These are phyloP conservation scores for Thoreauomyces humboldtii DNA, from an alignment of 192 early-diverging fungal species.

Conservation along the genomic window DNA sequence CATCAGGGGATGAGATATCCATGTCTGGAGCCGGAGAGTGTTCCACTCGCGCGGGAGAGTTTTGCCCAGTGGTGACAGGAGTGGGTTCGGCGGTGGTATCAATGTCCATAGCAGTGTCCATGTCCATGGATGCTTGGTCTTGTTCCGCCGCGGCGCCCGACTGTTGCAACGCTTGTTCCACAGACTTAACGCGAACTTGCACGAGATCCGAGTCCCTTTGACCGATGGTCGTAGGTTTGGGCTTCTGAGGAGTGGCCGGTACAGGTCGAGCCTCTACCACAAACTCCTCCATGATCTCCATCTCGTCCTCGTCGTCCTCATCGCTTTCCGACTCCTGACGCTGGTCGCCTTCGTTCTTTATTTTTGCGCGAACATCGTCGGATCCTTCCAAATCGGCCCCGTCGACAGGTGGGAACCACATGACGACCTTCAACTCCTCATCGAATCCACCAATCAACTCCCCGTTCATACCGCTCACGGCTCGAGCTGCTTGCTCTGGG, in stretches of 20 bases:
- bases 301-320: constrained; percentile 23
- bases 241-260: background rate
- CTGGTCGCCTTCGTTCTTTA: background rate
- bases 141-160: background rate
- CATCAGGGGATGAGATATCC: too few relatives aligned
- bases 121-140: background rate
- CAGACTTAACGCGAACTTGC: background rate
- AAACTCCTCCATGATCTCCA: constrained; percentile 18
- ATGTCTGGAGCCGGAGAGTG: too few relatives aligned
- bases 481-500: constrained; percentile 2
- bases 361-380: background rate
- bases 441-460: constrained; percentile 21
- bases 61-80: too few relatives aligned
- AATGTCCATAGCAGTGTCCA: background rate
- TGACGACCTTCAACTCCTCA: constrained; percentile 13
- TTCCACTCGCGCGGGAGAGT: too few relatives aligned
- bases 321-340: background rate
- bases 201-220: background rate
- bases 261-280: background rate
- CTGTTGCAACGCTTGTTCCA: background rate
- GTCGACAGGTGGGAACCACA: background rate
- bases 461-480: constrained; percentile 21
- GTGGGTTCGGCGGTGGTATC: too few relatives aligned
- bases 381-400: background rate
- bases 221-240: background rate